phyloP scores from a whole-genome alignment of 2,329 filamentous ascomycete genomes.

The Diaporthe humulicola region DNA sequence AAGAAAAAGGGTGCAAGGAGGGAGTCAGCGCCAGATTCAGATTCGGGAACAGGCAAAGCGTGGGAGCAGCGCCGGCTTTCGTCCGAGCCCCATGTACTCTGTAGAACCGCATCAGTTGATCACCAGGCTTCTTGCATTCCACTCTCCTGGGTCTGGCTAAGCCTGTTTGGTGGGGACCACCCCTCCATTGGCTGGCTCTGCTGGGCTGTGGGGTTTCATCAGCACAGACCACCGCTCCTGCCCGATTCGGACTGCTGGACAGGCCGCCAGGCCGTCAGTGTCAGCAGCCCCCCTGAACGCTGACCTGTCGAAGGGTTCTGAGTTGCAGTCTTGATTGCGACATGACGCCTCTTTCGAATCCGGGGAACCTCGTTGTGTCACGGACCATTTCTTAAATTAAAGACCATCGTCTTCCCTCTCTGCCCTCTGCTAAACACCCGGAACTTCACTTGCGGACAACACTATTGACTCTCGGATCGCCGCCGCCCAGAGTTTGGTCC shows the following conservation, averaged over 20 bases:
- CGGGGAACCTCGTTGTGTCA: constrained; percentile 1
- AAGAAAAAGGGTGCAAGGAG: background rate
- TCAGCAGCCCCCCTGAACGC: background rate
- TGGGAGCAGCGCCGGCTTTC: background rate
- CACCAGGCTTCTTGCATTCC: constrained; percentile 18
- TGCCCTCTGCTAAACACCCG: background rate
- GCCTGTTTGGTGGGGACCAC: background rate
- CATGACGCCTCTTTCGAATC: background rate
- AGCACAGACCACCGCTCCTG: constrained; percentile 4
- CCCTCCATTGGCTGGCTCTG: constrained; percentile 8
- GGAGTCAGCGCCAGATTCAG: constrained; percentile 4
- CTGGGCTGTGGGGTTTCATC: constrained; percentile 14
- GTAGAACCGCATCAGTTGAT: too few species aligned
- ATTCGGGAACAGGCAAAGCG: constrained; percentile 31
- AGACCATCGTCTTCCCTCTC: background rate
- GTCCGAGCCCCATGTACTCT: background rate
- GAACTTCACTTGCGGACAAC: background rate
- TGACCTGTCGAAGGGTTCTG: background rate
- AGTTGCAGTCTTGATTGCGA: constrained; percentile 18
- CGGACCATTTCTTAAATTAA: constrained; percentile 25
- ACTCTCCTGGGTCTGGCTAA: constrained; percentile 21
- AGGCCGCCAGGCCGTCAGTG: background rate
- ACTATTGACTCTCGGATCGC: constrained; percentile 1
- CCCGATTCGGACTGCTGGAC: background rate
- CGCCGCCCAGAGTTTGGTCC: background rate